A percentile compares a stretch with the other conserved stretches of the same genome.
Conservation (phyloP, 1,284 basidiomycete species). For the Neotropicomus parvogracilis region DNA sequence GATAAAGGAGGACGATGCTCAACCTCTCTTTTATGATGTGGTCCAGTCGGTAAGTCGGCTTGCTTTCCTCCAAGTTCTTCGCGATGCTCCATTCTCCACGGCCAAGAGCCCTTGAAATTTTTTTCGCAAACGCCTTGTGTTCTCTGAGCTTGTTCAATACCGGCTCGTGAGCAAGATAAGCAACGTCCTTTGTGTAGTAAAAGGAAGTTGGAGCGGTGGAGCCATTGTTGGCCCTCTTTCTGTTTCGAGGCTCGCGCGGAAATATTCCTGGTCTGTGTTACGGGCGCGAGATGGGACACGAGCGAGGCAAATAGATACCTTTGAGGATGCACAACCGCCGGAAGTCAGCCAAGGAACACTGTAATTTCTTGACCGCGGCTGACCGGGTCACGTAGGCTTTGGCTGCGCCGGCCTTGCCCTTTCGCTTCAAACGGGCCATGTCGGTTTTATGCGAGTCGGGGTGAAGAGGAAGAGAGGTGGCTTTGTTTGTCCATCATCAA, state of each 20-base stretch:
- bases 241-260: conserved; percentile 90
- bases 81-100: conserved; percentile 94
- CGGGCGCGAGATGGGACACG: neutral
- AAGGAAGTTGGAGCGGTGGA: conserved; percentile 96
- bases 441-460: neutral
- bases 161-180: conserved; percentile 96
- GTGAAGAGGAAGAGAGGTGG: conserved; percentile 3
- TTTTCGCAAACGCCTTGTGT: conserved; percentile 99
- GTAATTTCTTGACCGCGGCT: conserved; percentile 86
- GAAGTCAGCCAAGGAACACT: conserved; percentile 97
- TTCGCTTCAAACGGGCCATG: conserved; percentile 89
- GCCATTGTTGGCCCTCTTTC: conserved; percentile 96
- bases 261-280: conserved; percentile 74
- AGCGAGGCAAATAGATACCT: conserved; percentile 53
- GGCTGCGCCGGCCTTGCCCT: conserved; percentile 89
- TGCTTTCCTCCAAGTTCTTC: conserved; percentile 91
- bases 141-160: conserved; percentile 93
- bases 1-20: conserved; percentile 5
- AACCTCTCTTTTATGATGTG: conserved; percentile 98
- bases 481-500: conserved; percentile 33
- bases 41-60: conserved; percentile 85
- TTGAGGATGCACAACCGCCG: conserved; percentile 96
- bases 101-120: conserved; percentile 90
- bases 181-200: conserved; percentile 98
- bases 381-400: conserved; percentile 95